Evolutionary conservation across 192 early-diverging fungal species (phyloP).

Genomic region (Mortierella antarctica): DNA sequence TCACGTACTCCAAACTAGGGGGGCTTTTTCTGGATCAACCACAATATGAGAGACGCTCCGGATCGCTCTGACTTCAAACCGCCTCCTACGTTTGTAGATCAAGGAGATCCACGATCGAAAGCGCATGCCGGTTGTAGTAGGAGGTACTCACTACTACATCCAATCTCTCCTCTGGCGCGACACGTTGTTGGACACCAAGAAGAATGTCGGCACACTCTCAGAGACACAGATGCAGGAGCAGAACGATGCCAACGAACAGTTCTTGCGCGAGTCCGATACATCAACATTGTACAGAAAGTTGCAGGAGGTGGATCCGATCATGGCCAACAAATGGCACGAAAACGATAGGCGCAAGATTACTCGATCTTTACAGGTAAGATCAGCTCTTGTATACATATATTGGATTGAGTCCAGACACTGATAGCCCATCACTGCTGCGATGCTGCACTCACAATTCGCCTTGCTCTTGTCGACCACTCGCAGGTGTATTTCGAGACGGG

Average conservation of each 20-base stretch:
- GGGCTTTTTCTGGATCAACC: neutral
- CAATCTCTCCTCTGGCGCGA: constrained; percentile 89
- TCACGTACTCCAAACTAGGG: neutral
- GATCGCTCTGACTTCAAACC: neutral
- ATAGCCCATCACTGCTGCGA: neutral
- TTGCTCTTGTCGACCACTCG: neutral
- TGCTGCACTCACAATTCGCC: neutral
- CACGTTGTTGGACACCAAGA: constrained; percentile 61
- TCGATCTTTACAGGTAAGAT: constrained; percentile 81
- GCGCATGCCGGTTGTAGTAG: constrained; percentile 87
- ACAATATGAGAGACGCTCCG: neutral
- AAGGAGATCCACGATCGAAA: constrained; percentile 77
- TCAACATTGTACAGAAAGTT: constrained; percentile 75
- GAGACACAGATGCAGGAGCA: constrained; percentile 17
- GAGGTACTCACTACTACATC: constrained; percentile 98
- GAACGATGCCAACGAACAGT: constrained; percentile 28
- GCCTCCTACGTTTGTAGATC: constrained; percentile 62
- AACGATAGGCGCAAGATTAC: constrained; percentile 89
- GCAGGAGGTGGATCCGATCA: constrained; percentile 78
- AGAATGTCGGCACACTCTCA: constrained; percentile 21
- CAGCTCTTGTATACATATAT: neutral
- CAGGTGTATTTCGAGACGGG: constrained; percentile 80
- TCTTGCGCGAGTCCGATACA: constrained; percentile 52
- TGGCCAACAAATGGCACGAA: constrained; percentile 92
- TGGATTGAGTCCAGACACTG: neutral